These are phyloP conservation scores for Closterium sp. DNA, from an alignment of 139 green algal species.

Conservation along the genomic window DNA sequence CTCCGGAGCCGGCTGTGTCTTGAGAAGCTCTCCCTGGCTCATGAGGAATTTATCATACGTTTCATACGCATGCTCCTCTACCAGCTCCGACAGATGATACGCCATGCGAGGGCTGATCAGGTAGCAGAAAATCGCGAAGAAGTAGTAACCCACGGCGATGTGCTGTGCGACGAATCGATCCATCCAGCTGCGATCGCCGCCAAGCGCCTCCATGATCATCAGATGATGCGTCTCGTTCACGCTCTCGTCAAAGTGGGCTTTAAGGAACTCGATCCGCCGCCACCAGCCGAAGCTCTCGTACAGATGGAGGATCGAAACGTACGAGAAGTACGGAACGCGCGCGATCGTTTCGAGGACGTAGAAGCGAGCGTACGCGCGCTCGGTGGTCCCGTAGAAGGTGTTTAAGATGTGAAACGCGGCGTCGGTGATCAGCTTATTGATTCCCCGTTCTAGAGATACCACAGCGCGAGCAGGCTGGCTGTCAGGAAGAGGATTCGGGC, in stretches of 20 bases:
- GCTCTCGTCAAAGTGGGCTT: constrained; percentile 60
- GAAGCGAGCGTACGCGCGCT: constrained; percentile 52
- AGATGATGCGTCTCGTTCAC: constrained; percentile 63
- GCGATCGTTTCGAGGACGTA: constrained; percentile 63
- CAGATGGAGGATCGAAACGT: constrained; percentile 58
- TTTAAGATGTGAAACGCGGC: background rate
- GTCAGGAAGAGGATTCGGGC: background rate
- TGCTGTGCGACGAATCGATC: constrained; percentile 62
- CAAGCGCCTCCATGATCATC: constrained; percentile 37
- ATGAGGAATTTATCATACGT: constrained; percentile 58
- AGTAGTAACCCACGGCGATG: constrained; percentile 57
- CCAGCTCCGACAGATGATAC: constrained; percentile 25
- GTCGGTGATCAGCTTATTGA: background rate
- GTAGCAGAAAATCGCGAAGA: constrained; percentile 43
- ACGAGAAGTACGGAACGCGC: constrained; percentile 59
- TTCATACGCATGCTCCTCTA: background rate
- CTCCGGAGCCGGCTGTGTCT: constrained; percentile 21
- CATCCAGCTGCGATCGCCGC: constrained; percentile 34
- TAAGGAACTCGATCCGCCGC: constrained; percentile 55
- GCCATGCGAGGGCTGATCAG: constrained; percentile 55
- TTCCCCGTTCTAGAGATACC: background rate
- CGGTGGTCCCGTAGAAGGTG: background rate
- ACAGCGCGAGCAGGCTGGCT: background rate
- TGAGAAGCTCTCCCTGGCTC: constrained; percentile 31
- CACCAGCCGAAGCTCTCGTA: constrained; percentile 62